Conservation (phyloP, 108 stramenopile species). For the Nitzschia putrida region DNA sequence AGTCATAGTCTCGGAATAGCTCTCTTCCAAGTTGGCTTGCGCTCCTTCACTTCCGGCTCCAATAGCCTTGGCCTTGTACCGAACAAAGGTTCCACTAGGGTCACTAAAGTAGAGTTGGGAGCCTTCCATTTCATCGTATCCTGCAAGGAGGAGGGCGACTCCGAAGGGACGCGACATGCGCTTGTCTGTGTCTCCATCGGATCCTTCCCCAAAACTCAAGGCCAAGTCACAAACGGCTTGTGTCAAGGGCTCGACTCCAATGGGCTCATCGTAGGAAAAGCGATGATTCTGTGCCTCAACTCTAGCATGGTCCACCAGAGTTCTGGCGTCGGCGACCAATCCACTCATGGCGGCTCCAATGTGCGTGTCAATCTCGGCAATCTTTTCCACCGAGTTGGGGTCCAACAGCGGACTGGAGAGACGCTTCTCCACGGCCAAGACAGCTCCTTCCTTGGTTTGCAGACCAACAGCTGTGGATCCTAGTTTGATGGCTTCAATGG, state of each 20-base stretch:
- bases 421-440: conserved; percentile 98
- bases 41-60: conserved; percentile 98
- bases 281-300: conserved; percentile 99
- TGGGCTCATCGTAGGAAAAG: conserved; percentile 98
- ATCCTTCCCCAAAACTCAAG: conserved; percentile 96
- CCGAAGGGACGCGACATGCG: conserved; percentile 99
- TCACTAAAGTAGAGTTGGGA: conserved; percentile 98
- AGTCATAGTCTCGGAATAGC: conserved; percentile 91
- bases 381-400: conserved; percentile 94
- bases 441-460: conserved; percentile 91
- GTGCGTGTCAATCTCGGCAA: conserved; percentile 97
- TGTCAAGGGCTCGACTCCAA: conserved; percentile 97
- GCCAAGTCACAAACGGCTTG: conserved; percentile 99
- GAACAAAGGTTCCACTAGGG: conserved; percentile 96
- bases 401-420: conserved; percentile 93
- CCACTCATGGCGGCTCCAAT: conserved; percentile 98
- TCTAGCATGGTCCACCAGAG: conserved; percentile 97
- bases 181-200: conserved; percentile 85
- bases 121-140: conserved; percentile 90
- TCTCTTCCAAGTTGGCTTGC: conserved; percentile 92
- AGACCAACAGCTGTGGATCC: conserved; percentile 98
- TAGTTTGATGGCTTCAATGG: conserved; percentile 97
- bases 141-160: conserved; percentile 96
- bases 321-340: conserved; percentile 95
- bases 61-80: conserved; percentile 99